Evolutionary conservation across 345 rosid genomes (phyloP).

Genomic region (Leavenworthia alabamica): DNA sequence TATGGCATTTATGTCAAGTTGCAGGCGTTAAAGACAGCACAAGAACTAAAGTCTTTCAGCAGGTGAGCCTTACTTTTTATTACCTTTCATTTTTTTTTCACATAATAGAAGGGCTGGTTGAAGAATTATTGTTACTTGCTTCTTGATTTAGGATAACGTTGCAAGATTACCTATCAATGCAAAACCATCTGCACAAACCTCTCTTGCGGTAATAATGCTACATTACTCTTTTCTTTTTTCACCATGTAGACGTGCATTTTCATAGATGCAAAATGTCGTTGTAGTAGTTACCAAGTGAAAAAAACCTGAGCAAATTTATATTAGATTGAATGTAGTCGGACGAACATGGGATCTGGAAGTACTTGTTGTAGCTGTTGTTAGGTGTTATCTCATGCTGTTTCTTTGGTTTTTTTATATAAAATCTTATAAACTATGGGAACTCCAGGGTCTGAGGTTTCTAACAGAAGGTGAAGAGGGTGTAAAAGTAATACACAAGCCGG

Average conservation of each 20-base stretch:
- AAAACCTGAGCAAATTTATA: background rate
- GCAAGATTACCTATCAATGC: constrained; percentile 42
- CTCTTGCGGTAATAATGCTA: constrained; percentile 26
- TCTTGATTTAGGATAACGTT: constrained; percentile 42
- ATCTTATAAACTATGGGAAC: constrained; percentile 18
- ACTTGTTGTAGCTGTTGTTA: background rate
- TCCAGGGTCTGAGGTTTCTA: constrained; percentile 77
- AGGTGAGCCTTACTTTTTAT: constrained; percentile 39
- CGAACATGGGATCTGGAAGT: background rate
- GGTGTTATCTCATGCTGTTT: background rate
- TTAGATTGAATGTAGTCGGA: background rate
- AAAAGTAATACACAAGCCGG: constrained; percentile 25
- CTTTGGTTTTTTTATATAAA: background rate
- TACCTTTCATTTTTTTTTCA: background rate
- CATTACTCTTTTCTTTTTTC: background rate
- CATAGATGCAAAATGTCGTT: background rate
- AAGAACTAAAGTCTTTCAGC: constrained; percentile 40
- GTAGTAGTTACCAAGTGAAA: background rate
- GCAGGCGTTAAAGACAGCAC: constrained; percentile 53
- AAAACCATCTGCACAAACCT: constrained; percentile 35
- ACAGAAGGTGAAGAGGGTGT: constrained; percentile 42
- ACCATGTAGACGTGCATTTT: background rate
- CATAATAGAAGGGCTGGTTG: background rate
- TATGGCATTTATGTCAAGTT: constrained; percentile 63
- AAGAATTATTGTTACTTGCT: constrained; percentile 13